Evolutionary conservation across 805 yeast genomes (phyloP).

Genomic region (Debaryomyces tyrocola): DNA sequence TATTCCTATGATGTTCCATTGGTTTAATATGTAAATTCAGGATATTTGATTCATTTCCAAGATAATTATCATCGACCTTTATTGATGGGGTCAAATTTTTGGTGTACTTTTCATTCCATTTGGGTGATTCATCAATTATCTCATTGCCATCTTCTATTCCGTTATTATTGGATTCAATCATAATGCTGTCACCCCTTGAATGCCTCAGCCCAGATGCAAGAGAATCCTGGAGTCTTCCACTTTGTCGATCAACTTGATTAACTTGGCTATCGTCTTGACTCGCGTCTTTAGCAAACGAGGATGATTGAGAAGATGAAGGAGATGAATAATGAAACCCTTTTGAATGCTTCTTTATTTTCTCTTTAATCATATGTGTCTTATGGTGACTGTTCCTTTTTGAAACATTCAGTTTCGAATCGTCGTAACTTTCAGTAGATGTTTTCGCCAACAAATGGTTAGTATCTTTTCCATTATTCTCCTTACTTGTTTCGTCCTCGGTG

Average conservation of each 20-base stretch:
- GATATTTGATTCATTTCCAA: neutral
- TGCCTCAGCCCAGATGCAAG: neutral
- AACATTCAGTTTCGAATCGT: neutral
- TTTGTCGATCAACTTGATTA: neutral
- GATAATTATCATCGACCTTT: neutral
- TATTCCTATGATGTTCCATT: neutral
- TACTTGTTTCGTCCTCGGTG: neutral
- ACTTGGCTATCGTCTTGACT: neutral
- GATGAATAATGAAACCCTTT: slow-evolving; percentile 8
- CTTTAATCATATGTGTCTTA: slow-evolving; percentile 4
- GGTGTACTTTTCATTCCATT: neutral
- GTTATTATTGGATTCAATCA: neutral
- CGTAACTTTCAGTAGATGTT: neutral
- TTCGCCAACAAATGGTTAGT: neutral
- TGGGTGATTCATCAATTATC: neutral
- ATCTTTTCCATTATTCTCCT: neutral
- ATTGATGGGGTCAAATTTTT: neutral
- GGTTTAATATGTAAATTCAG: neutral
- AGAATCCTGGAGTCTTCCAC: neutral
- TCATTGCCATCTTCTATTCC: neutral
- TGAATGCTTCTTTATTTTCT: slow-evolving; percentile 8
- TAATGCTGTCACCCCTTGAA: neutral
- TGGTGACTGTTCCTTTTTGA: slow-evolving; percentile 5
- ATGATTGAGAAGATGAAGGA: neutral
- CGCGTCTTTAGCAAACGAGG: neutral